Conservation (phyloP, 805 yeast species). For the Nakazawaea ishiwadae region DNA sequence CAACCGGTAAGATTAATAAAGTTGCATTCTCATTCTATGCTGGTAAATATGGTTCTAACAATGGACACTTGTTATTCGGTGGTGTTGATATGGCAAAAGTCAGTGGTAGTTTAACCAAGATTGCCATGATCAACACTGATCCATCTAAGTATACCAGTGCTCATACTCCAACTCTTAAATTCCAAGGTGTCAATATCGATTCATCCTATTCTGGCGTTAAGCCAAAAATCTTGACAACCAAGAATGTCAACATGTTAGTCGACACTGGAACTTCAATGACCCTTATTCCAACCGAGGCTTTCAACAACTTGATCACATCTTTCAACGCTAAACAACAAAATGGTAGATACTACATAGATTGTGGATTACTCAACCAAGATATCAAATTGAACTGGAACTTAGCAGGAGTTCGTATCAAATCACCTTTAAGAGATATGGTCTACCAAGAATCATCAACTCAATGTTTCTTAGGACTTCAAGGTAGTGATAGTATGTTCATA, state of each 20-base stretch:
- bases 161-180: not conserved
- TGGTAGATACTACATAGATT: constrained; percentile 7
- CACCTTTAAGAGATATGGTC: constrained; percentile 6
- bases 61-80: constrained; percentile 57
- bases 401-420: constrained; percentile 1
- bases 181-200: constrained; percentile 1
- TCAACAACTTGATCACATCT: constrained; percentile 1
- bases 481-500: constrained; percentile 20
- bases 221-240: not conserved
- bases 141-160: not conserved
- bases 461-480: constrained; percentile 6
- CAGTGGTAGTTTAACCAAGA: constrained; percentile 37
- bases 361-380: constrained; percentile 1
- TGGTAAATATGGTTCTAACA: constrained; percentile 8
- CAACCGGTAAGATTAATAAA: constrained; percentile 43
- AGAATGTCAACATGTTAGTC: not conserved
- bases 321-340: constrained; percentile 3
- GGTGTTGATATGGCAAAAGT: constrained; percentile 60
- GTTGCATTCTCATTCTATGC: constrained; percentile 48
- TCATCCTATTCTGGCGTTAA: constrained; percentile 2
- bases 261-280: constrained; percentile 12
- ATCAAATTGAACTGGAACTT: constrained; percentile 2
- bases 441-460: constrained; percentile 9
- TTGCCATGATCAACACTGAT: constrained; percentile 29
- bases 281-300: constrained; percentile 2